Evolutionary conservation across 1,284 basidiomycete genomes (phyloP), one percentile per base, ranked within the genome.

Genomic region (Ceratobasidium sp.): DNA sequence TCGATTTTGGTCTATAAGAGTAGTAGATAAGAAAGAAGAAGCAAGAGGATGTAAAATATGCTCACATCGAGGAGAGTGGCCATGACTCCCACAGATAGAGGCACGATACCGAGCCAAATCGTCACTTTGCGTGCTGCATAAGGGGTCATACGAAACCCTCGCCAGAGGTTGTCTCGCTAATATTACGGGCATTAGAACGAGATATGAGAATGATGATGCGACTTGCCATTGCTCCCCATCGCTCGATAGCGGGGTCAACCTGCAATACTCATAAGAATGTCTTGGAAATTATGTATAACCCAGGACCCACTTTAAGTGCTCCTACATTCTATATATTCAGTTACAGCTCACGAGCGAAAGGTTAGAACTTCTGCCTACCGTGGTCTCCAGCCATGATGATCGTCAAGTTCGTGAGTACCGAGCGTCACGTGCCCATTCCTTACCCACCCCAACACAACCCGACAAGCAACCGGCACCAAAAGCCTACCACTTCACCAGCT

Each of bases 161-260:
- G 60, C 59, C 75, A 77, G 8, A 75, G 41, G 45, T 75, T 73
- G 54, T 77, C 76, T 17, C 76, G 63, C 76, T 77, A 63, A 44
- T 24, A 50, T 24, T 22, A 53, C 22, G 7, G 27, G 29, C 14
- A 27, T 47, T 24, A 41, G 36, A n/a, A 31, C 54, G 11, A 17
- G 19, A 6, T 36, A 24, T 31, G n/a, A 36, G 22, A 24, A 53
- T 1, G 2, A 17, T 17, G 1, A 45, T 29, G 31, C 8, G 15
- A 31, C 75, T 36, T 47, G 74, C 76, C 76, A 77, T 77, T 19
- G 53, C 53, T 5, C 65, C 62, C 76, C 76, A 77, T 60, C 76
- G 69, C 62, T 77, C 76, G 31, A 77, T 67, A 22, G 76, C 76
- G 29, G 76, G 76, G 62, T 77, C 76, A 44, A 72, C 50, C 76